Conservation (phyloP, 495 filamentous ascomycete species). For the Recurvomyces mirabilis region DNA sequence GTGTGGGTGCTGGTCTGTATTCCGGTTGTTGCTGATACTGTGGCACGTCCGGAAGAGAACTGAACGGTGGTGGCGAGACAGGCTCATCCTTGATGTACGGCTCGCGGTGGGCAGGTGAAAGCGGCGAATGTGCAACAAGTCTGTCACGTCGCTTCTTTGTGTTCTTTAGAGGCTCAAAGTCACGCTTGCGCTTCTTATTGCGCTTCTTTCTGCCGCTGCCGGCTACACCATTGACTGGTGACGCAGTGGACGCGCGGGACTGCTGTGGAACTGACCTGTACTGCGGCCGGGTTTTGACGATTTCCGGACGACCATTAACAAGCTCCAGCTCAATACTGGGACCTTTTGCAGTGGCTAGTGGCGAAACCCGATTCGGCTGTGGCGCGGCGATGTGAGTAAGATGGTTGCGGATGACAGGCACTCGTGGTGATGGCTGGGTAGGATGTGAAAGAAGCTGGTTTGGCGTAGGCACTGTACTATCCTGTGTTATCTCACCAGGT, state of each 20-base stretch:
- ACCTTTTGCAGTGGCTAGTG: slow-evolving; percentile 53
- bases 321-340: slow-evolving; percentile 15
- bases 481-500: slow-evolving; percentile 20
- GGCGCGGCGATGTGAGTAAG: slow-evolving; percentile 66
- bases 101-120: slow-evolving; percentile 19
- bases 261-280: neutral
- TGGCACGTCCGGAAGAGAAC: slow-evolving; percentile 1
- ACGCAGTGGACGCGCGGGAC: slow-evolving; percentile 12
- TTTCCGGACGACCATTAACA: slow-evolving; percentile 18
- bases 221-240: slow-evolving; percentile 6
- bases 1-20: too few species aligned
- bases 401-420: slow-evolving; percentile 47
- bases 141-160: slow-evolving; percentile 7
- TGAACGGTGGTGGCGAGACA: slow-evolving; percentile 61
- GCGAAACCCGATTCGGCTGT: slow-evolving; percentile 71
- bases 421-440: slow-evolving; percentile 24
- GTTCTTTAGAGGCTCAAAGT: slow-evolving; percentile 2
- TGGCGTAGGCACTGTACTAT: slow-evolving; percentile 10
- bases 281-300: slow-evolving; percentile 15
- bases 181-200: slow-evolving; percentile 23
- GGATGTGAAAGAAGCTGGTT: neutral
- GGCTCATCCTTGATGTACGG: slow-evolving; percentile 81
- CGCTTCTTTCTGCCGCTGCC: slow-evolving; percentile 10
- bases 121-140: slow-evolving; percentile 4
- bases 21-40: slow-evolving; percentile 29